A percentile compares a stretch with the other conserved stretches of the same genome.
Conservation (phyloP, 1,284 basidiomycete genomes). For the Ceratobasidium sp. region DNA sequence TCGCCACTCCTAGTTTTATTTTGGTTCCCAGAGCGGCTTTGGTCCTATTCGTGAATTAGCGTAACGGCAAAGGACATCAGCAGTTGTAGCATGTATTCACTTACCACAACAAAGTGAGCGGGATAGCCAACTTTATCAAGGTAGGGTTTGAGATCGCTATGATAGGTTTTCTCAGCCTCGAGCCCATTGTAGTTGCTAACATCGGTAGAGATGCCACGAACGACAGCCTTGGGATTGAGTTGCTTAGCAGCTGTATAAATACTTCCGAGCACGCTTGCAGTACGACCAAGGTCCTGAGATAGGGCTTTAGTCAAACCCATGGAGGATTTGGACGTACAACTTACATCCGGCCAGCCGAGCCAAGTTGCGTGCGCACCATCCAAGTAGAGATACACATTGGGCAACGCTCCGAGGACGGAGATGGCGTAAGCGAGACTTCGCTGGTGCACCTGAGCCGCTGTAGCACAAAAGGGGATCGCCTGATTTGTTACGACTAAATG, state of each 20-base stretch:
- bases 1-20: slow-evolving; percentile 8
- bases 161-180: slow-evolving; percentile 8
- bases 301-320: not conserved
- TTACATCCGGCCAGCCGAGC: slow-evolving; percentile 20
- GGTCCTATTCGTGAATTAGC: not conserved
- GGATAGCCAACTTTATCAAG: no score
- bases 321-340: not conserved
- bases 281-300: slow-evolving; percentile 8
- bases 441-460: slow-evolving; percentile 12
- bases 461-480: slow-evolving; percentile 16
- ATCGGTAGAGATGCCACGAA: no score
- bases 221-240: no score
- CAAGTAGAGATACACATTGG: slow-evolving; percentile 15
- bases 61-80: not conserved
- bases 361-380: slow-evolving; percentile 28
- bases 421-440: not conserved
- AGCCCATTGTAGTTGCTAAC: slow-evolving; percentile 30
- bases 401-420: no score
- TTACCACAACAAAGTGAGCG: slow-evolving; percentile 21
- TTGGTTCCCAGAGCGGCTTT: slow-evolving; percentile 29
- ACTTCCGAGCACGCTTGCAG: slow-evolving; percentile 5
- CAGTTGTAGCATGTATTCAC: not conserved
- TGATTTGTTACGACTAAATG: slow-evolving; percentile 18
- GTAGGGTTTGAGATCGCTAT: slow-evolving; percentile 3
- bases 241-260: slow-evolving; percentile 15